Conservation (phyloP, 495 filamentous ascomycete genomes). For the Trichocladium antarcticum region DNA sequence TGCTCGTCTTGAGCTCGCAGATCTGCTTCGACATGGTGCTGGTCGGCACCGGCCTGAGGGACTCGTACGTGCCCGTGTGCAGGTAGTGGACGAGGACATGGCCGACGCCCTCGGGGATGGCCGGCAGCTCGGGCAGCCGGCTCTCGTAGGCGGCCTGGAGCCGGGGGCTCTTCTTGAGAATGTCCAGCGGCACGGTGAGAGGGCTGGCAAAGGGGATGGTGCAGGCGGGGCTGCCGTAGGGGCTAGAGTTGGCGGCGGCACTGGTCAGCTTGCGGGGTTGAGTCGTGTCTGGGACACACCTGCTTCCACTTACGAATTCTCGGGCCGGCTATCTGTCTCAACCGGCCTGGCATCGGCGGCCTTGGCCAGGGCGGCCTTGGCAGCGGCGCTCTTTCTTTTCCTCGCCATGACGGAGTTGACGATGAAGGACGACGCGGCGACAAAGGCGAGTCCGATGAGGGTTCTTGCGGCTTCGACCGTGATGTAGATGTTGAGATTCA, state of each 20-base stretch:
- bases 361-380: conserved; percentile 7
- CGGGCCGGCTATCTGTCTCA: conserved; percentile 22
- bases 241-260: conserved; percentile 5
- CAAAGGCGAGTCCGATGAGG: conserved; percentile 20
- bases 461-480: conserved; percentile 22
- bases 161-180: conserved; percentile 25
- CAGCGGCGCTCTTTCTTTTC: conserved; percentile 19
- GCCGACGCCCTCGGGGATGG: conserved; percentile 23
- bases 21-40: conserved; percentile 19
- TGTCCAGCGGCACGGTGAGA: conserved; percentile 21
- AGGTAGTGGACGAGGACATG: conserved; percentile 29
- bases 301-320: conserved; percentile 25
- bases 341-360: conserved; percentile 5
- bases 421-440: conserved; percentile 15
- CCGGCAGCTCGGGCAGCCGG: conserved; percentile 20
- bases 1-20: conserved; percentile 26
- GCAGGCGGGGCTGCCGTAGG: conserved; percentile 24
- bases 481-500: conserved; percentile 19
- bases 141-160: conserved; percentile 24
- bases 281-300: no score
- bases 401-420: conserved; percentile 20
- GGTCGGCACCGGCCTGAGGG: conserved; percentile 21
- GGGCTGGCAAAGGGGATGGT: conserved; percentile 25
- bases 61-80: conserved; percentile 26
- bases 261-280: no score